Evolutionary conservation across 352 stramenopile genomes (phyloP).

Genomic region (Peronospora destructor): DNA sequence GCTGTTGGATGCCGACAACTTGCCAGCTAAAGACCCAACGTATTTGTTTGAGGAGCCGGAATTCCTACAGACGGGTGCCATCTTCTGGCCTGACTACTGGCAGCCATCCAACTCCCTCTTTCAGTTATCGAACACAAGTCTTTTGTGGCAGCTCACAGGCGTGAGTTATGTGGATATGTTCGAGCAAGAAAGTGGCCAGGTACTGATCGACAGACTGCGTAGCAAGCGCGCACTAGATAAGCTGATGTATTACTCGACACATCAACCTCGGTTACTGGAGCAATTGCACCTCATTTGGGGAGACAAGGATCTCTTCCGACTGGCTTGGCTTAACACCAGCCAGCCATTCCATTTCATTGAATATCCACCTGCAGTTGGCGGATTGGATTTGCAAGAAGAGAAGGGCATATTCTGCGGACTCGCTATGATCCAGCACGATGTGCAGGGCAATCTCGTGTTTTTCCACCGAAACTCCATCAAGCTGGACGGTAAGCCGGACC

Average conservation of each 20-base stretch:
- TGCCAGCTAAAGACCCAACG: slow-evolving; percentile 70
- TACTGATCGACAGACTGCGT: slow-evolving; percentile 74
- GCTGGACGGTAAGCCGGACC: slow-evolving; percentile 55
- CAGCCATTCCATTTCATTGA: slow-evolving; percentile 75
- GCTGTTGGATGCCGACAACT: slow-evolving; percentile 77
- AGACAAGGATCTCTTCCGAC: slow-evolving; percentile 82
- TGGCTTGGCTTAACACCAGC: slow-evolving; percentile 73
- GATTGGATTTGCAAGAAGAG: slow-evolving; percentile 54
- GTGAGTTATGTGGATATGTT: slow-evolving; percentile 76
- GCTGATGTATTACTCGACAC: slow-evolving; percentile 82
- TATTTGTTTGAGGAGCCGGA: slow-evolving; percentile 80
- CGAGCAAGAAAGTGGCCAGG: slow-evolving; percentile 82
- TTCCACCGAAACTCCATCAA: slow-evolving; percentile 86
- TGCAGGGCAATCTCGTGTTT: slow-evolving; percentile 77
- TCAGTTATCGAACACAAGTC: slow-evolving; percentile 59
- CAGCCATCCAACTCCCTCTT: slow-evolving; percentile 79
- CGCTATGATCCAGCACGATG: slow-evolving; percentile 83
- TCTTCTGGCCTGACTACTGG: slow-evolving; percentile 86
- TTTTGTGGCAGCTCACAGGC: slow-evolving; percentile 73
- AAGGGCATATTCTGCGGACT: slow-evolving; percentile 78
- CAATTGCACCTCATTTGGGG: slow-evolving; percentile 77
- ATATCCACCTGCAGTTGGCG: slow-evolving; percentile 64
- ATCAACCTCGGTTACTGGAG: slow-evolving; percentile 61
- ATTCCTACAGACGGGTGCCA: slow-evolving; percentile 63
- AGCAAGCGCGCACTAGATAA: slow-evolving; percentile 74